A percentile compares a stretch with the other conserved stretches of the same genome.
Evolutionary conservation across 768 basidiomycete species (phyloP).

Genomic region (Trametes meyenii): DNA sequence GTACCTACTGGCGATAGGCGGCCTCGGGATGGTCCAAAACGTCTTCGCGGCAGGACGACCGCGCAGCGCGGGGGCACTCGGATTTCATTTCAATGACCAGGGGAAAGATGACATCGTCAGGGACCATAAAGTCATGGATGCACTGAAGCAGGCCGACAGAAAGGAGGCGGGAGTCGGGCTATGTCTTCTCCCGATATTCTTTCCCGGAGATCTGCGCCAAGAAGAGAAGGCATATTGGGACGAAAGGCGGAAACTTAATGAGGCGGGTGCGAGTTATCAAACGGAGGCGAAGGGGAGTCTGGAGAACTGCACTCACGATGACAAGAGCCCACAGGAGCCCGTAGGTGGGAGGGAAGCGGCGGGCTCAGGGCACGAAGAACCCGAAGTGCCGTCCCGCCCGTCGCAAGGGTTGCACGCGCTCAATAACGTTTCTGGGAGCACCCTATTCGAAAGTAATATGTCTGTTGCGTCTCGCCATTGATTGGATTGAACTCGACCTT

Average conservation of each 20-base stretch:
- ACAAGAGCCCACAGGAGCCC: too few relatives aligned
- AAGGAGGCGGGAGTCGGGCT: slow-evolving; percentile 21
- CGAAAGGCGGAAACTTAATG: neutral
- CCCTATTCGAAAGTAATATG: too few relatives aligned
- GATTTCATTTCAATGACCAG: slow-evolving; percentile 26
- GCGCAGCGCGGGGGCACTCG: slow-evolving; percentile 27
- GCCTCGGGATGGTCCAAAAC: slow-evolving; percentile 34
- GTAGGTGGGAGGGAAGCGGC: too few relatives aligned
- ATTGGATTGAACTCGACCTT: too few relatives aligned
- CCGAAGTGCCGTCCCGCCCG: too few relatives aligned
- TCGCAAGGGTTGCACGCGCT: too few relatives aligned
- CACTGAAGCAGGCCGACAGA: slow-evolving; percentile 20
- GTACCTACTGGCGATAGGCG: slow-evolving; percentile 30
- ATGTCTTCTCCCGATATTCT: slow-evolving; percentile 23
- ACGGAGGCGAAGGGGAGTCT: too few relatives aligned
- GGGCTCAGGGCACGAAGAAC: too few relatives aligned
- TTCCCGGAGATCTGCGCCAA: slow-evolving; percentile 24
- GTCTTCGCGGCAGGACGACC: slow-evolving; percentile 28
- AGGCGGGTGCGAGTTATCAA: too few relatives aligned
- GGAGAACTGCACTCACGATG: too few relatives aligned
- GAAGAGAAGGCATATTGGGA: slow-evolving; percentile 21
- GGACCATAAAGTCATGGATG: slow-evolving; percentile 26
- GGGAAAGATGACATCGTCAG: slow-evolving; percentile 10
- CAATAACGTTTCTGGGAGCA: too few relatives aligned
- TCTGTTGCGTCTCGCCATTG: too few relatives aligned